phyloP scores from a whole-genome alignment of 192 early-diverging fungal genomes.

The Piromyces sp. region DNA sequence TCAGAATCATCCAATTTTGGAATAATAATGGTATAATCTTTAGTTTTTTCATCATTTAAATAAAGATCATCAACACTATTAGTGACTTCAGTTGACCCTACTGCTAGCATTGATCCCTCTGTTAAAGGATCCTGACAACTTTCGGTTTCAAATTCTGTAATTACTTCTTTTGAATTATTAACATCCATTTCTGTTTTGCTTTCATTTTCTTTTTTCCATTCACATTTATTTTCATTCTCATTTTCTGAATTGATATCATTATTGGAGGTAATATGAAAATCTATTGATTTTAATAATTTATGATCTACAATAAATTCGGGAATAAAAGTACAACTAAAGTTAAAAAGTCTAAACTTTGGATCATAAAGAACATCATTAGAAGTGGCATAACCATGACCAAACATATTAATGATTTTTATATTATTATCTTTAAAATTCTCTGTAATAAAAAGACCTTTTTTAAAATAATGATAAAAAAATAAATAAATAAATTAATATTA shows the following conservation, averaged over 20 bases:
- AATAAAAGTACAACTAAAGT: neutral
- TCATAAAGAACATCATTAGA: neutral
- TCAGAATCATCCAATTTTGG: neutral
- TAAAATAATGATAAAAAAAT: neutral
- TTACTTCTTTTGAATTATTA: too few species aligned
- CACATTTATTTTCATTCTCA: too few species aligned
- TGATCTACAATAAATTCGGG: neutral
- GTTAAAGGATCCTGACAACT: too few species aligned
- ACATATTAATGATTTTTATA: neutral
- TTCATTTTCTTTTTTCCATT: too few species aligned
- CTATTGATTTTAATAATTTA: neutral
- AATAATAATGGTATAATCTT: neutral
- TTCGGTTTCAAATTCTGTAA: too few species aligned
- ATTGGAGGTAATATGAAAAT: neutral
- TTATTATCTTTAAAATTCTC: neutral
- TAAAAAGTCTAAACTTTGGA: neutral
- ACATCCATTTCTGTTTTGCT: too few species aligned
- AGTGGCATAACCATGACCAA: neutral
- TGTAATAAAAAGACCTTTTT: neutral
- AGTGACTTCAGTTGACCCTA: too few species aligned
- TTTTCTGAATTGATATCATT: too few species aligned
- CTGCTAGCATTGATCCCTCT: too few species aligned
- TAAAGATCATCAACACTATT: neutral
- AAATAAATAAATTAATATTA: too few species aligned
- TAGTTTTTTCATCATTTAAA: neutral